Conservation (phyloP, 2,329 filamentous ascomycete genomes). For the Curvularia verruculosa region DNA sequence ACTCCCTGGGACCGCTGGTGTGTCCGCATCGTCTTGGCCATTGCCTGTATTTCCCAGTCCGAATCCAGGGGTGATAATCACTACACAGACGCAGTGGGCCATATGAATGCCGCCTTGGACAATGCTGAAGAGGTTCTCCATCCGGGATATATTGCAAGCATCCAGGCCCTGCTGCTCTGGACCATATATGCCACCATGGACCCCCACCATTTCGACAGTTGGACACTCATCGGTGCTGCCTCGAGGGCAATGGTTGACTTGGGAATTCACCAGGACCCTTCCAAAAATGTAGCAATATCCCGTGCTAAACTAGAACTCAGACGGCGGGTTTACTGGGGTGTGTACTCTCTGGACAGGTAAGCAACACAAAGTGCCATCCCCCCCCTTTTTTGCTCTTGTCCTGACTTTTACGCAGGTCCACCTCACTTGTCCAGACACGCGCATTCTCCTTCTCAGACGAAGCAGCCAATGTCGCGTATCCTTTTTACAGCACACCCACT, state of each 20-base stretch:
- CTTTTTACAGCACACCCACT: slow-evolving; percentile 54
- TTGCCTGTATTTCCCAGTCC: slow-evolving; percentile 77
- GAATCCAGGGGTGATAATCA: slow-evolving; percentile 68
- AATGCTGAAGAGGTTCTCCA: slow-evolving; percentile 83
- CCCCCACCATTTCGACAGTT: slow-evolving; percentile 88
- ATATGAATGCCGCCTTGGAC: slow-evolving; percentile 70
- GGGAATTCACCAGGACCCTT: slow-evolving; percentile 90
- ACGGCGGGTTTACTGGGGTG: slow-evolving; percentile 85
- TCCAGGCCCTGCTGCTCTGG: slow-evolving; percentile 84
- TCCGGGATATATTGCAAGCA: slow-evolving; percentile 82
- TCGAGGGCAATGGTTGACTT: slow-evolving; percentile 86
- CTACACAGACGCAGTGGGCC: slow-evolving; percentile 64
- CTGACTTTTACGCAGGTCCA: slow-evolving; percentile 62
- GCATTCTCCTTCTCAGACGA: slow-evolving; percentile 95
- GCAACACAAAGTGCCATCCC: neutral
- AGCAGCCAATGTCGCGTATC: slow-evolving; percentile 80
- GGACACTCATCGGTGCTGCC: slow-evolving; percentile 91
- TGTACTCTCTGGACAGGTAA: slow-evolving; percentile 86
- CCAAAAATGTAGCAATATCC: slow-evolving; percentile 70
- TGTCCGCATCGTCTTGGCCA: slow-evolving; percentile 86
- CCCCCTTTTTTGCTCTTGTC: neutral
- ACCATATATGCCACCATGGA: slow-evolving; percentile 91
- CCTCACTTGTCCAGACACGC: slow-evolving; percentile 84
- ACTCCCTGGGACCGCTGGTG: slow-evolving; percentile 78
- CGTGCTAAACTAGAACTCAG: slow-evolving; percentile 76